Evolutionary conservation across 2,329 filamentous ascomycete genomes (phyloP).

Genomic region (Trichoderma guizhouense): DNA sequence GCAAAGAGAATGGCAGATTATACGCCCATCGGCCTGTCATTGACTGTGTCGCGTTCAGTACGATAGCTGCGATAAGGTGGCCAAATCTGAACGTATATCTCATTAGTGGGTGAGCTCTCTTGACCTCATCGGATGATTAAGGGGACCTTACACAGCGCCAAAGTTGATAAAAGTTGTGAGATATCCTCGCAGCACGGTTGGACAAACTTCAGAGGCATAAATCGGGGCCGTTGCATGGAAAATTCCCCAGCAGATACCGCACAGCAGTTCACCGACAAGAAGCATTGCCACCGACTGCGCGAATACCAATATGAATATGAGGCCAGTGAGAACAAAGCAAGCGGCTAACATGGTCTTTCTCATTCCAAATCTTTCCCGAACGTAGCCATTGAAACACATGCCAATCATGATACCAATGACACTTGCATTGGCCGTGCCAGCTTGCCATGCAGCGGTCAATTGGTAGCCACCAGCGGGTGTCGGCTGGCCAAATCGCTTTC

Average conservation of each 20-base stretch:
- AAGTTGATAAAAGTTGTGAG: neutral
- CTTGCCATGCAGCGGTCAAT: neutral
- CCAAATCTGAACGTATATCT: neutral
- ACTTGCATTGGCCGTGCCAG: neutral
- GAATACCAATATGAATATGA: slow-evolving; percentile 42
- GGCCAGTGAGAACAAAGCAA: slow-evolving; percentile 29
- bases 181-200: neutral
- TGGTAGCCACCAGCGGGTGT: neutral
- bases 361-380: slow-evolving; percentile 34
- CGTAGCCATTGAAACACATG: neutral
- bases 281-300: neutral
- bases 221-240: slow-evolving; percentile 27
- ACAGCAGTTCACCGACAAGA: slow-evolving; percentile 37
- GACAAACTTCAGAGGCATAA: neutral
- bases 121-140: neutral
- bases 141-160: neutral
- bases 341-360: slow-evolving; percentile 39
- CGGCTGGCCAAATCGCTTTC: neutral
- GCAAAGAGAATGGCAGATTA: neutral
- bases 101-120: neutral
- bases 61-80: neutral
- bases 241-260: slow-evolving; percentile 31
- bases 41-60: neutral
- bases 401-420: neutral
- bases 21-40: neutral